These are phyloP conservation scores for Cicer judaicum DNA, from an alignment of 306 rosid genomes.

Conservation along the genomic window DNA sequence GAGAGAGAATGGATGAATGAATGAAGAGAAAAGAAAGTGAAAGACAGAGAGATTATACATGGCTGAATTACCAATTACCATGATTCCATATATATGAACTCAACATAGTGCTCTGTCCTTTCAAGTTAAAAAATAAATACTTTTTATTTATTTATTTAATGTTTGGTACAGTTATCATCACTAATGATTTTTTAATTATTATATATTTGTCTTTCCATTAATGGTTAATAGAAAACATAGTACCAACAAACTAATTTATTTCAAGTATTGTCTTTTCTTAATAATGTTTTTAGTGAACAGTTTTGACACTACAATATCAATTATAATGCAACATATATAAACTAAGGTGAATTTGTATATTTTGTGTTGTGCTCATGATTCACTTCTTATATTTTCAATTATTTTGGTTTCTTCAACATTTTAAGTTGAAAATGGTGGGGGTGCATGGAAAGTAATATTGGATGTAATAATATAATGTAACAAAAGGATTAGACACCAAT, in stretches of 20 bases:
- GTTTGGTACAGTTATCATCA: conserved; percentile 6
- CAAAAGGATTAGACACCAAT: conserved; percentile 30
- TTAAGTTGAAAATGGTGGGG: conserved; percentile 19
- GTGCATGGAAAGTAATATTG: conserved; percentile 11
- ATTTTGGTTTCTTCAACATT: conserved; percentile 31
- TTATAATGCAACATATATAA: background rate
- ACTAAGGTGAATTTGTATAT: background rate
- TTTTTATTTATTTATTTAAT: too few relatives aligned
- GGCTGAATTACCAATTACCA: conserved; percentile 45
- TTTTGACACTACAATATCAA: conserved; percentile 8
- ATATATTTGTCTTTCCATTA: conserved; percentile 31
- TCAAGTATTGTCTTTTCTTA: conserved; percentile 6
- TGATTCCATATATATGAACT: conserved; percentile 35
- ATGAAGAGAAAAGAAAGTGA: conserved; percentile 35
- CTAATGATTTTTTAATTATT: conserved; percentile 47
- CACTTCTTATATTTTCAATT: conserved; percentile 3
- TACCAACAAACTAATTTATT: conserved; percentile 45
- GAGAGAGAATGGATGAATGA: conserved; percentile 22
- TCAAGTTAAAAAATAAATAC: conserved; percentile 21
- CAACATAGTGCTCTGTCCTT: conserved; percentile 40
- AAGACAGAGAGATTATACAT: conserved; percentile 11
- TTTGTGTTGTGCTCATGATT: background rate
- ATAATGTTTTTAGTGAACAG: conserved; percentile 30
- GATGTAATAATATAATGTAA: conserved; percentile 11
- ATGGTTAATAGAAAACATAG: conserved; percentile 37